Base-by-base conservation (phyloP, 371 early-diverging fungal species). In the Blakeslea trispora region DNA sequence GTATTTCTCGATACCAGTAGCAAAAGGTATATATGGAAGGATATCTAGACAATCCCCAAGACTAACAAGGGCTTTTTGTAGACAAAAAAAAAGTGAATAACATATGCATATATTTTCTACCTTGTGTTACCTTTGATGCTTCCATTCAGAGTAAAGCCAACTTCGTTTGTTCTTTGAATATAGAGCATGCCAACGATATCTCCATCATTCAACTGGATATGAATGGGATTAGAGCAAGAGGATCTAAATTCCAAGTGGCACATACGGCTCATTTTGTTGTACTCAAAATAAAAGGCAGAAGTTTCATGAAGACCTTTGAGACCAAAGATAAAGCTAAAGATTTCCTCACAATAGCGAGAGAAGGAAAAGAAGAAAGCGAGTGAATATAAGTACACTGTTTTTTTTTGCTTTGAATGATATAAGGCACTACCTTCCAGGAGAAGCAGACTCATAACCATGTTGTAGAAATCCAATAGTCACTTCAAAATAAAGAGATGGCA, bases 401-500 rank as follows among this genome's bases (percentile, higher is more conserved):
- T n/a, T n/a, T n/a, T n/a, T n/a, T n/a, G n/a, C n/a, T n/a, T n/a
- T n/a, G n/a, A n/a, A n/a, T n/a, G n/a, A n/a, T n/a, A n/a, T n/a
- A n/a, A n/a, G n/a, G 17, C 48, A 9, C 39, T 62, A 62, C 62
- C 52, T 62, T 17, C 52, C 52, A 14, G 35, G 9, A 31, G 50
- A 35, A 18, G 50, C 19, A 45, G 21, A 21, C 13, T 53, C 43
- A 53, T 44, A 13, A 3, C 66, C 61, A 35, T 46, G 51, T 13
- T 35, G 55, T n/a, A 43, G 21, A 18, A 61, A 60, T 8, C 45
- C 64, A 37, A 72, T 22, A 0, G 52, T 28, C 3, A 62, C 55
- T 49, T 75, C 75, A 46, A 67, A 76, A 61, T 72, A 76, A 1
- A 76, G 54, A 17, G 73, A 76, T 7, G 71, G 68, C 0, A 59